Evolutionary conservation across 169 alveolate species (phyloP).

Genomic region (Plasmodium ovale): DNA sequence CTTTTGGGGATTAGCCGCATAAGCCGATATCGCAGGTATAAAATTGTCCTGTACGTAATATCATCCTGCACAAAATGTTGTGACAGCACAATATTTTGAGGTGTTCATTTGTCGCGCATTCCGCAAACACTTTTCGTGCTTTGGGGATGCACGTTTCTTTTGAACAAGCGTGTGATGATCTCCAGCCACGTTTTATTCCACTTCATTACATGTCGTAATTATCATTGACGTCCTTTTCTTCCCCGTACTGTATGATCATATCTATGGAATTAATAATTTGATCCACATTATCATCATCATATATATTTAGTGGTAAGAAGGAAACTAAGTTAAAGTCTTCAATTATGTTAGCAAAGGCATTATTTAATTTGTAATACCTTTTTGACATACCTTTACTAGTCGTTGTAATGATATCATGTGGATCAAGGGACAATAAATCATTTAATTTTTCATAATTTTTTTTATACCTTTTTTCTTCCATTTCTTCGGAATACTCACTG

Average conservation of each 20-base stretch:
- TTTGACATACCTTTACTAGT: slow-evolving; percentile 80
- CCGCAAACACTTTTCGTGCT: no score
- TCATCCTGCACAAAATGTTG: no score
- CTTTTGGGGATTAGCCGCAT: no score
- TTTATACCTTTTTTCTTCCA: slow-evolving; percentile 56
- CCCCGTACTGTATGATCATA: slow-evolving; percentile 85
- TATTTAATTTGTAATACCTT: slow-evolving; percentile 79
- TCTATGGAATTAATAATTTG: slow-evolving; percentile 83
- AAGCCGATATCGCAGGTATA: no score
- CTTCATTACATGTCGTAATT: slow-evolving; percentile 85
- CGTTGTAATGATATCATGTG: slow-evolving; percentile 68
- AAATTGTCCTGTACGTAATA: no score
- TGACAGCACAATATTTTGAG: no score
- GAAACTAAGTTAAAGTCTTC: slow-evolving; percentile 85
- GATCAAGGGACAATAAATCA: slow-evolving; percentile 68
- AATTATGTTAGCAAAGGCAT: slow-evolving; percentile 84
- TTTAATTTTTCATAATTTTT: slow-evolving; percentile 76
- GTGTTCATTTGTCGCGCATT: no score
- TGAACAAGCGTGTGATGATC: no score
- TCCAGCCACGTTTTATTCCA: no score
- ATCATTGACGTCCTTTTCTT: slow-evolving; percentile 86
- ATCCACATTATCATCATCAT: slow-evolving; percentile 85
- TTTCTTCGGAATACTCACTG: slow-evolving; percentile 33
- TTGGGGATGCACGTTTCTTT: no score
- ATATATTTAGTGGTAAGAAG: slow-evolving; percentile 84